phyloP scores from a whole-genome alignment of 495 filamentous ascomycete species.

The Penicillium parvum region DNA sequence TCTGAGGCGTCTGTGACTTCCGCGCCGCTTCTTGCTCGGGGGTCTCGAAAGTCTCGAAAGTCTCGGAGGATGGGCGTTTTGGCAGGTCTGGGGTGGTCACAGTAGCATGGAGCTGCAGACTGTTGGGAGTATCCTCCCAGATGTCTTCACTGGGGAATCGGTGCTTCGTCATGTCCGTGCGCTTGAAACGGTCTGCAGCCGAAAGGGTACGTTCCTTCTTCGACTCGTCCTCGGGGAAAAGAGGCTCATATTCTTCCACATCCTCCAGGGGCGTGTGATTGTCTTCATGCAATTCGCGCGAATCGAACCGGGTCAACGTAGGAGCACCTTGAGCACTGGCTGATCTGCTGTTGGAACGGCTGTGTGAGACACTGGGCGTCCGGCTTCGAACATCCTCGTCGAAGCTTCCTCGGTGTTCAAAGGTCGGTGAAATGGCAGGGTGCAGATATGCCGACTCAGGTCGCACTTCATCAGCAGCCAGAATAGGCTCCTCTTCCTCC shows the following conservation, averaged over 20 bases:
- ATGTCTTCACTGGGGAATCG: conserved; percentile 91
- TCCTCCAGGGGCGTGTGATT: conserved; percentile 73
- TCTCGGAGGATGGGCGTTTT: conserved; percentile 20
- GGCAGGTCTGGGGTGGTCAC: conserved; percentile 72
- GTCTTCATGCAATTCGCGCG: conserved; percentile 50
- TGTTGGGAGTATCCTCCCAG: conserved; percentile 95
- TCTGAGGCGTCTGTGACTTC: conserved; percentile 42
- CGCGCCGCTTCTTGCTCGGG: conserved; percentile 54
- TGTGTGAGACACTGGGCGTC: conserved; percentile 52
- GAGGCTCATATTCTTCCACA: conserved; percentile 89
- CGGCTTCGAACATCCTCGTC: conserved; percentile 53
- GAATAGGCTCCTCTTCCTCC: conserved; percentile 66
- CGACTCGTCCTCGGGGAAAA: conserved; percentile 81
- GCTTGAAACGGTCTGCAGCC: conserved; percentile 57
- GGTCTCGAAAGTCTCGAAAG: conserved; percentile 47
- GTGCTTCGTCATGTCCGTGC: conserved; percentile 59
- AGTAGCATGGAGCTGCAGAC: conserved; percentile 74
- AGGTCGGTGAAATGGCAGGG: conserved; percentile 68
- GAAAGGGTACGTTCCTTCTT: conserved; percentile 54
- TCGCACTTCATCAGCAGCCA: conserved; percentile 86
- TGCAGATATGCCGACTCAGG: conserved; percentile 68
- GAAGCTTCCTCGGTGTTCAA: conserved; percentile 54
- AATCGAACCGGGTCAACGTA: conserved; percentile 45
- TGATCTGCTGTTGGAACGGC: conserved; percentile 69
- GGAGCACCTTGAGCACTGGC: conserved; percentile 55